These are phyloP conservation scores for Lodderomyces pseudojiufengensis DNA, from an alignment of 1,139 yeast species.

Conservation along the genomic window DNA sequence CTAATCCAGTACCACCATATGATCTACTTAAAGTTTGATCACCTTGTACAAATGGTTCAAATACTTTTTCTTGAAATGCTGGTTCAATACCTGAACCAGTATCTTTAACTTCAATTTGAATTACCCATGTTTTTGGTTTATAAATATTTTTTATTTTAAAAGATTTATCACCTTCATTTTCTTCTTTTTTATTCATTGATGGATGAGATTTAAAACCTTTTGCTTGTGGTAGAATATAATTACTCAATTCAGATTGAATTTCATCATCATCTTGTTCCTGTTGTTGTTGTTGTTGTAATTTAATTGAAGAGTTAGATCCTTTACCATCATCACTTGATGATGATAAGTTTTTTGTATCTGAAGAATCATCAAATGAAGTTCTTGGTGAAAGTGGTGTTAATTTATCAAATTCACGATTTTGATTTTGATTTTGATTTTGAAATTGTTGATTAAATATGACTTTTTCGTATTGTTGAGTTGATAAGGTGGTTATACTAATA, in stretches of 20 bases:
- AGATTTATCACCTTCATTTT: constrained; percentile 25
- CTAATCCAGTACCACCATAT: constrained; percentile 94
- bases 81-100: constrained; percentile 93
- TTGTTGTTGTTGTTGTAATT: background rate
- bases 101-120: constrained; percentile 77
- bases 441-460: constrained; percentile 34
- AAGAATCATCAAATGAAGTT: too few species aligned
- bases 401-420: too few species aligned
- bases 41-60: constrained; percentile 96
- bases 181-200: constrained; percentile 9
- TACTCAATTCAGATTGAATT: too few species aligned
- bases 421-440: too few species aligned
- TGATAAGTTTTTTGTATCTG: too few species aligned
- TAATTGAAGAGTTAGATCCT: background rate
- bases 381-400: too few species aligned
- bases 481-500: constrained; percentile 40
- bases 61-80: constrained; percentile 73
- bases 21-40: constrained; percentile 90
- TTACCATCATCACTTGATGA: too few species aligned
- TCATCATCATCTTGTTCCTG: constrained; percentile 1
- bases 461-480: constrained; percentile 55
- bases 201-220: constrained; percentile 6
- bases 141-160: constrained; percentile 36
- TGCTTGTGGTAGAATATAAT: too few species aligned
- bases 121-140: constrained; percentile 50